Evolutionary conservation across 768 basidiomycete genomes (phyloP).

Genomic region (Ramaria sp.): DNA sequence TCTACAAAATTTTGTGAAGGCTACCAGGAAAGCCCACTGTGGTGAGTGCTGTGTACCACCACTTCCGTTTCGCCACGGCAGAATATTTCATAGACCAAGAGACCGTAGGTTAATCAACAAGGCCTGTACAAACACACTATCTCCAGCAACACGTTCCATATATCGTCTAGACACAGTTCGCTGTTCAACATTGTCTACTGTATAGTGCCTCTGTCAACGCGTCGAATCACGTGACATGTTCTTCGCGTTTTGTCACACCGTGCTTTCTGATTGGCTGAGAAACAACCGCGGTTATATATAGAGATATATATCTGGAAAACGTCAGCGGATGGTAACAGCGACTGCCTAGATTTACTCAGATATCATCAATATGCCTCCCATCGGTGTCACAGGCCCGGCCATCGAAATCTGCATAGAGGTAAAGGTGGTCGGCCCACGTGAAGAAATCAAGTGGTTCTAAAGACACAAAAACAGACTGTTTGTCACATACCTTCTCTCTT

Average conservation of each 20-base stretch:
- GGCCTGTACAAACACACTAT: not conserved
- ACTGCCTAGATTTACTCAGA: conserved; percentile 39
- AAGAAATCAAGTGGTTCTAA: conserved; percentile 1
- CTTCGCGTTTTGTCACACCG: not conserved
- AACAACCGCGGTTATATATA: no score
- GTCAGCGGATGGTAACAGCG: not conserved
- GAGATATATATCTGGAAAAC: not conserved
- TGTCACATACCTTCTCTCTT: conserved; percentile 24
- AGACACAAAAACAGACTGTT: not conserved
- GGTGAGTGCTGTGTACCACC: not conserved
- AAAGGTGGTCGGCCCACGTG: not conserved
- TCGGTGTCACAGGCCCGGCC: conserved; percentile 53
- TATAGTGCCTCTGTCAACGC: not conserved
- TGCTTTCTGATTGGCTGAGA: no score
- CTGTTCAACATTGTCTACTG: not conserved
- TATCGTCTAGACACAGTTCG: not conserved
- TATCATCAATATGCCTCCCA: conserved; percentile 55
- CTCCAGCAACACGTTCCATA: not conserved
- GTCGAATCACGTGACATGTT: conserved; percentile 10
- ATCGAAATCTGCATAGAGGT: conserved; percentile 26
- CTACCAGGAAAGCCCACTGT: no score
- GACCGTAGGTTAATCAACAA: not conserved
- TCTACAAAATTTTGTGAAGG: not conserved
- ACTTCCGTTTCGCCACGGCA: not conserved
- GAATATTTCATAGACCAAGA: not conserved